These are phyloP conservation scores for Daedalea quercina DNA, from an alignment of 768 basidiomycete species.

Conservation along the genomic window DNA sequence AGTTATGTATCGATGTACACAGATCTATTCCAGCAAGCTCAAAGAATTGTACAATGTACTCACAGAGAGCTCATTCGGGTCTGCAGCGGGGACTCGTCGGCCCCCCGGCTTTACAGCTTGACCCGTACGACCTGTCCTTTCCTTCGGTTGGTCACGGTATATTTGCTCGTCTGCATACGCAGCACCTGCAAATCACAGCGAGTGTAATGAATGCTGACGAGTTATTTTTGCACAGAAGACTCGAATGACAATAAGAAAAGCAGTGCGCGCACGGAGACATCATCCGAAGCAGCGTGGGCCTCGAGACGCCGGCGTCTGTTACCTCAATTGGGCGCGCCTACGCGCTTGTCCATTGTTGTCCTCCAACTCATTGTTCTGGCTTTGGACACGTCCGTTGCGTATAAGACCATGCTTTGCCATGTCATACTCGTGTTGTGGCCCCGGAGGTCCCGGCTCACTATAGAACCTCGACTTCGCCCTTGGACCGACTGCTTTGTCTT, in stretches of 20 bases:
- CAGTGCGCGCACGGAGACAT: neutral
- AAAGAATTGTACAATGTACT: no score
- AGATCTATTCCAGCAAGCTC: no score
- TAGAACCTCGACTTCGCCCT: constrained; percentile 2
- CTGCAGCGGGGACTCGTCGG: no score
- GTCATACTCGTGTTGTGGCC: constrained; percentile 8
- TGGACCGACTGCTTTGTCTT: constrained; percentile 1
- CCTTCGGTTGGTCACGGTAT: no score
- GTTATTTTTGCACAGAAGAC: no score
- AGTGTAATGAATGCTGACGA: no score
- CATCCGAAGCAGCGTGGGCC: neutral
- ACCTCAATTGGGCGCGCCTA: neutral
- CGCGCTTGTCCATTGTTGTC: constrained; percentile 1
- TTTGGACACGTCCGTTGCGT: neutral
- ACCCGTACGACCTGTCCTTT: no score
- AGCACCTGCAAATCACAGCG: no score
- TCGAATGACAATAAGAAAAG: neutral
- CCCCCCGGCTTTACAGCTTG: no score
- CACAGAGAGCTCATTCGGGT: no score
- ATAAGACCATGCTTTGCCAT: constrained; percentile 1
- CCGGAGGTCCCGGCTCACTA: constrained; percentile 16
- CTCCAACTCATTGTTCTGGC: constrained; percentile 2
- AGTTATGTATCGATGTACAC: no score
- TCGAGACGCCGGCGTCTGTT: neutral
- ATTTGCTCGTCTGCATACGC: no score